A percentile compares a stretch with the other conserved stretches of the same genome.
Conservation (phyloP, 345 rosid genomes). For the Camelina sativa region DNA sequence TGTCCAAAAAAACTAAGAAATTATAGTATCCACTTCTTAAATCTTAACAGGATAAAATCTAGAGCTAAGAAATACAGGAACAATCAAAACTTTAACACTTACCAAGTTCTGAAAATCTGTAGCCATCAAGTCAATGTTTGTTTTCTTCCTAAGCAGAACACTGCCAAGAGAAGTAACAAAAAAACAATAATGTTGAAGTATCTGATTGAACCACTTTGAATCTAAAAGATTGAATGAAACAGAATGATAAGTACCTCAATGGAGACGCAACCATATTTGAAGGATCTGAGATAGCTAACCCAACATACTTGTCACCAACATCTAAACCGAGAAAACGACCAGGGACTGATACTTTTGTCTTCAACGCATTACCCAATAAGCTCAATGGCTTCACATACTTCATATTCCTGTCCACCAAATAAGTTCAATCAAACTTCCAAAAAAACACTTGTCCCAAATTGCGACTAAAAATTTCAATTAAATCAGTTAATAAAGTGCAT, state of each 20-base stretch:
- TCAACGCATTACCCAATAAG: constrained; percentile 55
- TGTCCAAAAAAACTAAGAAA: neutral
- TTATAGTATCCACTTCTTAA: neutral
- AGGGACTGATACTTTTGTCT: constrained; percentile 42
- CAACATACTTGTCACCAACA: constrained; percentile 88
- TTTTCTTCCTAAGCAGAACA: constrained; percentile 71
- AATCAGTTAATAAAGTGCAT: neutral
- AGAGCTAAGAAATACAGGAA: neutral
- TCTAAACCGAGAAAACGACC: constrained; percentile 79
- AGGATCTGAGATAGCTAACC: constrained; percentile 72
- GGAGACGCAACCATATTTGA: constrained; percentile 61
- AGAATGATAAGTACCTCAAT: constrained; percentile 50
- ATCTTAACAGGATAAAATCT: neutral
- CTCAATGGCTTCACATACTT: constrained; percentile 66
- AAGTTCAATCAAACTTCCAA: constrained; percentile 2
- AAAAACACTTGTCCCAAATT: neutral
- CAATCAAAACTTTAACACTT: constrained; percentile 29
- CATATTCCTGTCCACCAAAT: constrained; percentile 51
- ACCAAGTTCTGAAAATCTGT: constrained; percentile 72
- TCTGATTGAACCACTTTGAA: neutral
- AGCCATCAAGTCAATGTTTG: constrained; percentile 69
- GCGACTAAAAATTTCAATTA: neutral
- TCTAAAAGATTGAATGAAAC: neutral
- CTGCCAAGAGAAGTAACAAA: constrained; percentile 44
- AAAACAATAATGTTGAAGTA: neutral